These are phyloP conservation scores for Myochromella boudieri DNA, from an alignment of 768 basidiomycete species.

Conservation along the genomic window DNA sequence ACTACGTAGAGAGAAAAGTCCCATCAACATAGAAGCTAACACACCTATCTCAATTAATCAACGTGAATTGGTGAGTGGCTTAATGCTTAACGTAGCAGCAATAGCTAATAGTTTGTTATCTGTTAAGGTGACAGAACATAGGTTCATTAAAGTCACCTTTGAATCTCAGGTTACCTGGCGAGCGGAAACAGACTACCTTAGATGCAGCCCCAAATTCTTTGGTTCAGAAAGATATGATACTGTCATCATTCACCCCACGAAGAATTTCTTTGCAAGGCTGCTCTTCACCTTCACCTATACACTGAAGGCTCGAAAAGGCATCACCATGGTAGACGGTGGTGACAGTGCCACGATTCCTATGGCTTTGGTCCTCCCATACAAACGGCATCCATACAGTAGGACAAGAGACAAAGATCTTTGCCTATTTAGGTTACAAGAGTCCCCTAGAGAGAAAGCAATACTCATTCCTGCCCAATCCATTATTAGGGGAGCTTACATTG, in stretches of 20 bases:
- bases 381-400: not conserved
- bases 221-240: not conserved
- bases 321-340: not conserved
- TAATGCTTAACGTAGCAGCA: too few relatives aligned
- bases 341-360: not conserved
- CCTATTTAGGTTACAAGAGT: not conserved
- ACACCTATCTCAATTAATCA: too few relatives aligned
- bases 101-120: too few relatives aligned
- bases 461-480: not conserved
- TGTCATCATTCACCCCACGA: not conserved
- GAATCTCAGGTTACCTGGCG: conserved; percentile 20
- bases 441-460: not conserved
- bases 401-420: conserved; percentile 4
- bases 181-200: conserved; percentile 15
- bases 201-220: conserved; percentile 17
- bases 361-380: conserved; percentile 2
- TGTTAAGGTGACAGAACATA: not conserved
- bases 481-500: conserved; percentile 1
- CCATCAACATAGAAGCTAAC: too few relatives aligned
- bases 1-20: too few relatives aligned
- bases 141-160: conserved; percentile 21
- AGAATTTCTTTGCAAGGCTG: not conserved
- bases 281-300: conserved; percentile 5
- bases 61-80: too few relatives aligned
- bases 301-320: too few relatives aligned